phyloP scores from a whole-genome alignment of 345 rosid genomes.

The Boechera divaricarpa region DNA sequence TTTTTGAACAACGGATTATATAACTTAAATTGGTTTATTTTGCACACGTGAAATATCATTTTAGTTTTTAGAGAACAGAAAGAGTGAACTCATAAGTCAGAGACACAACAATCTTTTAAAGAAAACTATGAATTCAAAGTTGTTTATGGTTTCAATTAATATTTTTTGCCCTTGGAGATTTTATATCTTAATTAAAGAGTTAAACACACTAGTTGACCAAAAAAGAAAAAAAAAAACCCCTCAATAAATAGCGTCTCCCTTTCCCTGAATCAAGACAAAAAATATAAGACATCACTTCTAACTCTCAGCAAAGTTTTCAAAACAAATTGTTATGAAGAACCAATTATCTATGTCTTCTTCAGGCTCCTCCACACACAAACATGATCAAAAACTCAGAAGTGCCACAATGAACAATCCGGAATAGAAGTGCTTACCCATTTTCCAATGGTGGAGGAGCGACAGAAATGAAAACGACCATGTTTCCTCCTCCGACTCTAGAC shows the following conservation, averaged over 20 bases:
- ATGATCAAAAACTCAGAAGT: neutral
- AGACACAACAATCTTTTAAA: neutral
- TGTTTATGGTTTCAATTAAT: conserved; percentile 2
- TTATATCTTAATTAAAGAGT: conserved; percentile 17
- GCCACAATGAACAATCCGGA: neutral
- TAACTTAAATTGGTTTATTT: neutral
- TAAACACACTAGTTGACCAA: neutral
- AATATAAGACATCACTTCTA: conserved; percentile 12
- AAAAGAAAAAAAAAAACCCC: no score
- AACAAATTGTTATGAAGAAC: neutral
- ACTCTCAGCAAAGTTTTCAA: conserved; percentile 1
- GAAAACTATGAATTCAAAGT: neutral
- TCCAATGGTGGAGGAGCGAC: neutral
- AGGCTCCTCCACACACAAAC: neutral
- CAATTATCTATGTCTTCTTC: conserved; percentile 10
- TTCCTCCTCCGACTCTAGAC: neutral
- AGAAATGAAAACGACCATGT: neutral
- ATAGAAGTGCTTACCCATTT: neutral
- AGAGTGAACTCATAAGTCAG: neutral
- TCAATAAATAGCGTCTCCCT: neutral
- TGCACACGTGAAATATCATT: neutral
- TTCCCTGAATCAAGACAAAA: neutral
- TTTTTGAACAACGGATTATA: neutral
- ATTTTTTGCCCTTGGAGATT: conserved; percentile 1
- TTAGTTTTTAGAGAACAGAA: neutral